Base-by-base conservation (phyloP, 2,329 filamentous ascomycete species). In the Epichloe brachyelytri region DNA sequence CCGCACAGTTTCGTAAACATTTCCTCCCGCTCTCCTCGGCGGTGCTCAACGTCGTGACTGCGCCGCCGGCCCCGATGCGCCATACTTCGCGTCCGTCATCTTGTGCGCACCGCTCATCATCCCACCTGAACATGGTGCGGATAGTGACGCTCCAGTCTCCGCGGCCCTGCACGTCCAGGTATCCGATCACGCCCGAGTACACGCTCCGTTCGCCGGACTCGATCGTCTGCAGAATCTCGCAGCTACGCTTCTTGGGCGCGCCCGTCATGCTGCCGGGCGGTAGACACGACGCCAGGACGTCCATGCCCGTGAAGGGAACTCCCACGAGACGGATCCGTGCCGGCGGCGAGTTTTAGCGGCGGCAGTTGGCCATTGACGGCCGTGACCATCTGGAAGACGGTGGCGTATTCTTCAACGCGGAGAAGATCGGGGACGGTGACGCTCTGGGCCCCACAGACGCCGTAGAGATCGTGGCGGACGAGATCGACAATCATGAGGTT, bases 401-500 rank as follows among this genome's bases (percentile, higher is more conserved):
- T 90, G 45, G 86, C 84, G 63, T 95, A 94, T 63, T 95, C 89
- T 66, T 96, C 90, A 1, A 97, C 85, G 53, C 82, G 78, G 71
- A 96, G 85, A 22, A 96, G 71, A 51, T 88, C 83, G 14, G 83
- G 80, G 1, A 95, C 88, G 5, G 70, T 65, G 1, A 96, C 88
- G 53, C 79, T 78, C 0, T 82, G 83, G 1, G 85, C 77, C 5
- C 86, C 87, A 54, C 85, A 88, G 8, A 95, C 82, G n/a, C 83
- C 81, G 65, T 94, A 86, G 12, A 97, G 73, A 65, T 97, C 91
- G 62, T 97, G 91, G 0, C 91, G 80, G n/a, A 96, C 93, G 1
- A 97, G 75, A 65, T 97, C 91, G 2, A 95, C 90, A 60, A 97
- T 96, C 93, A 97, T 97, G 22, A 97, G 77, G 62, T 97, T 97